Evolutionary conservation across 495 filamentous ascomycete genomes (phyloP), one percentile per base, ranked within the genome.

Genomic region (Copromyces sp.): DNA sequence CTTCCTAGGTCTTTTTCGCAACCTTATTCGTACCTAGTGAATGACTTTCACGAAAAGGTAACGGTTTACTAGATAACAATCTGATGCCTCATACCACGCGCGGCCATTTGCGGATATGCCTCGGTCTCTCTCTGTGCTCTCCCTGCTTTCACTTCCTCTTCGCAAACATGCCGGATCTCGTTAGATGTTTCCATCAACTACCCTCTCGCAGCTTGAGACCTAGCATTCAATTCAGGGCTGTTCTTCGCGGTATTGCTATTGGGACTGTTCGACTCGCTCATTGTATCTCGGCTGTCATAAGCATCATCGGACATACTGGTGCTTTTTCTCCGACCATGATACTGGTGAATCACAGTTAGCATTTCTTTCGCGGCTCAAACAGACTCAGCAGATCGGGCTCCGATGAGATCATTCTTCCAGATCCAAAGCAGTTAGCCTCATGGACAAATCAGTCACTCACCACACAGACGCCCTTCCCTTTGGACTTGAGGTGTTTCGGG

Each of bases 401-500:
- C 17, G 29, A 5, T 2, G 17, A 65, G 29, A 12, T 3, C 1
- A 65, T 35, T 65, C 14, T 35, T 35, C 2, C 5, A 1, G 6
- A 65, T 3, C 29, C 12, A 5, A 59, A 3, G 9, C 20, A 59
- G 4, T 4, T 16, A 32, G 3, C 9, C 4, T 59, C 5, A n/a
- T 1, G 24, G 11, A 32, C 11, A 32, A 61, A 35, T 16, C 29
- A 17, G 29, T 32, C 29, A 76, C 78, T 74, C 69, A 80, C 78
- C 68, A 84, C 82, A 79, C 90, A 92, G 5, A 90, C 82, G 3
- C 85, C 88, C 69, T 79, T 87, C 37, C 86, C 87, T 24, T 82
- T 80, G 45, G 83, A 85, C 73, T 83, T 83, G 76, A 88, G 85
- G 69, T 85, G 83, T 73, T 85, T 85, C 65, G 83, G 82, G 80